Evolutionary conservation across 768 basidiomycete genomes (phyloP).

Genomic region (Hygrophoropsis aurantiaca): DNA sequence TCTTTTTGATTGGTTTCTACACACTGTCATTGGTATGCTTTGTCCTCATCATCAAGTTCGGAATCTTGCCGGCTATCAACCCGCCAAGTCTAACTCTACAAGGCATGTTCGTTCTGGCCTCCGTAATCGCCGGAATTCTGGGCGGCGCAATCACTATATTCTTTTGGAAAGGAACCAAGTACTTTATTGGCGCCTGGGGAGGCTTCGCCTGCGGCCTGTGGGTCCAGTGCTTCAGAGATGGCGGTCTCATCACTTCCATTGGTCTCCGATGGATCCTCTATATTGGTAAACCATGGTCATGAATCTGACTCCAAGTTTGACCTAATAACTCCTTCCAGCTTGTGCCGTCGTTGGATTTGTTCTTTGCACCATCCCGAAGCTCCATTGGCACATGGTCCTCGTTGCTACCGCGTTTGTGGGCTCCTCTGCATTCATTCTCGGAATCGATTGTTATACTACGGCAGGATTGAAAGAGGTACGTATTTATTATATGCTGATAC

Average conservation of each 20-base stretch:
- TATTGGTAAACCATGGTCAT: conserved; percentile 57
- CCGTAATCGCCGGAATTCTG: conserved; percentile 74
- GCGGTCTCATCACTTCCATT: conserved; percentile 75
- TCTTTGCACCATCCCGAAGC: conserved; percentile 78
- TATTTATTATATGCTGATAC: conserved; percentile 5
- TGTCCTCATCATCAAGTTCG: conserved; percentile 85
- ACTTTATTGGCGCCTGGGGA: conserved; percentile 58
- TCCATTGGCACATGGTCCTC: conserved; percentile 86
- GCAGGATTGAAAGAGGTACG: conserved; percentile 90
- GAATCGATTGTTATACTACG: conserved; percentile 91
- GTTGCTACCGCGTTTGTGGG: conserved; percentile 89
- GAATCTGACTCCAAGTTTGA: conserved; percentile 14
- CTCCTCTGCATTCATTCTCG: conserved; percentile 86
- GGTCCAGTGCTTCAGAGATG: conserved; percentile 81
- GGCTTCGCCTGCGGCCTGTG: conserved; percentile 87
- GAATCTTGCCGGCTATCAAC: conserved; percentile 80
- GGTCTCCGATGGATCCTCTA: conserved; percentile 89
- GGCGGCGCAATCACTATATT: conserved; percentile 88
- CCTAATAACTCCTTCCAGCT: conserved; percentile 39
- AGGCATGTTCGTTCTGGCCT: conserved; percentile 88
- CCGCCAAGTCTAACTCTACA: conserved; percentile 77
- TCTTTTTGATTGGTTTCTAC: conserved; percentile 93
- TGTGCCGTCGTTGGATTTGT: conserved; percentile 78
- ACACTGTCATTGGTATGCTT: conserved; percentile 82
- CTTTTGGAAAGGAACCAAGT: conserved; percentile 88